phyloP scores from a whole-genome alignment of 768 basidiomycete species.

The Phanerodontia chrysosporium region DNA sequence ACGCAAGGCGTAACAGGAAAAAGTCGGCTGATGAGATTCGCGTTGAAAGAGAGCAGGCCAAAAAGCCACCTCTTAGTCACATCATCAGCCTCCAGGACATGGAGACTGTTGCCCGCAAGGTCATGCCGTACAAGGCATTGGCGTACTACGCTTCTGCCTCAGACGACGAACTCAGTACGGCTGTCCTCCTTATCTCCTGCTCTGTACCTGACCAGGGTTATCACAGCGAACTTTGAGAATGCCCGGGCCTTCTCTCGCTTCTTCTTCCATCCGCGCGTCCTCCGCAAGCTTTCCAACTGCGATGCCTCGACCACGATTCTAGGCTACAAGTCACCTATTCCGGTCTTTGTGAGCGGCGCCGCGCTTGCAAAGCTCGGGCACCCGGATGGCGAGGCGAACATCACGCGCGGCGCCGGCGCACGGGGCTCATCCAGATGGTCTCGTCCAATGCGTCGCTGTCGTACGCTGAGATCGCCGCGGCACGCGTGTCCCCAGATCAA shows the following conservation, averaged over 20 bases:
- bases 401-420: slow-evolving; percentile 64
- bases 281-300: slow-evolving; percentile 59
- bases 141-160: slow-evolving; percentile 85
- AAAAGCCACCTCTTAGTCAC: slow-evolving; percentile 60
- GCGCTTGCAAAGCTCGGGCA: slow-evolving; percentile 86
- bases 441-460: slow-evolving; percentile 76
- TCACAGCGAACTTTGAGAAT: slow-evolving; percentile 61
- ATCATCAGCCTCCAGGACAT: slow-evolving; percentile 79
- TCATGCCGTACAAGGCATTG: slow-evolving; percentile 70
- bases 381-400: slow-evolving; percentile 81
- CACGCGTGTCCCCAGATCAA: slow-evolving; percentile 49
- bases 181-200: background rate
- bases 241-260: slow-evolving; percentile 77
- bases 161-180: slow-evolving; percentile 78
- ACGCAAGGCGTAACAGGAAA: slow-evolving; percentile 34
- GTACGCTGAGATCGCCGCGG: slow-evolving; percentile 54
- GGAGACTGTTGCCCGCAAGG: slow-evolving; percentile 71
- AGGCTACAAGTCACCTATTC: slow-evolving; percentile 65
- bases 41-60: slow-evolving; percentile 54
- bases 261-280: slow-evolving; percentile 83
- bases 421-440: slow-evolving; percentile 81
- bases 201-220: background rate
- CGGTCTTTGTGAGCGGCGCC: slow-evolving; percentile 80
- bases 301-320: slow-evolving; percentile 74
- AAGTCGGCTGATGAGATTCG: slow-evolving; percentile 71